These are phyloP conservation scores for Thielaviopsis ethacetica DNA, from an alignment of 2,329 filamentous ascomycete species.

Conservation along the genomic window DNA sequence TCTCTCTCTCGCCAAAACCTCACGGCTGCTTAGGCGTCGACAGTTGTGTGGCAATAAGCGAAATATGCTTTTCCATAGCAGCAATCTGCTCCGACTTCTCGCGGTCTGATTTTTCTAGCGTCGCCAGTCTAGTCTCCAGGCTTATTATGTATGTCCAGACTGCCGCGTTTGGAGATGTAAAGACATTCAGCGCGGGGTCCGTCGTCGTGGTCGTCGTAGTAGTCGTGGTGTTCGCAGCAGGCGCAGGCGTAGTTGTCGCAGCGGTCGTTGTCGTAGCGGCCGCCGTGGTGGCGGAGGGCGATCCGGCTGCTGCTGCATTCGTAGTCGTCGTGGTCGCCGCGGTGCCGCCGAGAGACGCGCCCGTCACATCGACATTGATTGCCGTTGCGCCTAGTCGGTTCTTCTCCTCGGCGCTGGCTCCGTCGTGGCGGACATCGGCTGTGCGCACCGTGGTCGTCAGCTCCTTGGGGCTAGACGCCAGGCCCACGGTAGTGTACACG, in stretches of 20 bases:
- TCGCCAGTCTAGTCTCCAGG: constrained; percentile 44
- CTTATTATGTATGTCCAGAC: constrained; percentile 58
- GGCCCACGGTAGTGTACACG: constrained; percentile 54
- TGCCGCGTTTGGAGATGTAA: constrained; percentile 42
- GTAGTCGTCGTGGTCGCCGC: constrained; percentile 39
- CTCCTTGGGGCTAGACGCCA: constrained; percentile 80
- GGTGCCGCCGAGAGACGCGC: constrained; percentile 32
- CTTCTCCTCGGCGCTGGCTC: constrained; percentile 34
- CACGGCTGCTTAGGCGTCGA: constrained; percentile 1
- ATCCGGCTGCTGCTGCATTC: constrained; percentile 17
- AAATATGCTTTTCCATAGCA: constrained; percentile 22
- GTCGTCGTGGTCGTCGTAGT: constrained; percentile 22
- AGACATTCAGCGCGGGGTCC: constrained; percentile 50
- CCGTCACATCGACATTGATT: constrained; percentile 32
- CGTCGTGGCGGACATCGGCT: constrained; percentile 34
- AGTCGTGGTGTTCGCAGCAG: constrained; percentile 14
- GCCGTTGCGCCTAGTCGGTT: constrained; percentile 48
- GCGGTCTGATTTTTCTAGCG: constrained; percentile 26
- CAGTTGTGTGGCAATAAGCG: constrained; percentile 19
- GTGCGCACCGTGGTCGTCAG: constrained; percentile 45
- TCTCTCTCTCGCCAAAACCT: not conserved
- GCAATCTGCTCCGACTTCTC: constrained; percentile 22
- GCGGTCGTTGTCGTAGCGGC: constrained; percentile 11
- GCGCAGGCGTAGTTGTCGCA: not conserved
- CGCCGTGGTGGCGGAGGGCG: constrained; percentile 18